Base-by-base conservation (phyloP, 371 early-diverging fungal genomes). In the Cokeromyces recurvatus region DNA sequence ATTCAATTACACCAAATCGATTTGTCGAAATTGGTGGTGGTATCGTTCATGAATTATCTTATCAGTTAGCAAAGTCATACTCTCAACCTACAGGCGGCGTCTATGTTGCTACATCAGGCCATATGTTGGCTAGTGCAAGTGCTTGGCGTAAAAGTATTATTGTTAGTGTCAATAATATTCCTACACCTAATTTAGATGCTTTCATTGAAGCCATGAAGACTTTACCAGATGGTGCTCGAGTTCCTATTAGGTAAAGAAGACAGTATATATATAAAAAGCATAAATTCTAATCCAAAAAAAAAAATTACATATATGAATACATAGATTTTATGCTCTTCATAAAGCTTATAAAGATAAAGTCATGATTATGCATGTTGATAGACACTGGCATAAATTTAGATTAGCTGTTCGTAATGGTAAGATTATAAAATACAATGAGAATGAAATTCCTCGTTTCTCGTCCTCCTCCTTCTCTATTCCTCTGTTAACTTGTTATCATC, bases 11-110 rank as follows among this genome's bases (percentile, higher is more conserved):
- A 14, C 91, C 92, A 0, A 67, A 78, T 53, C 62, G 74, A 8
- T 86, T 78, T 48, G 70, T 96, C 7, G 91, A 94, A 60, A 72
- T 94, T 21, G 95, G 96, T 39, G 97, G 94, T 38, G 86, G 84
- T 7, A 77, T 86, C 14, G 74, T 94, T 20, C 86, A 94, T 61
- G 82, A 92, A 51, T 58, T 94, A 8, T 87, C 89, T 7, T 94
- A 91, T 61, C 94, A 93, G 61, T 71, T 94, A 34, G 94, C 94
- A 0, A 78, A 85, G 36, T 78, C 81, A 3, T 90, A 84, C 58
- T 74, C 78, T 20, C 77, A 87, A 16, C 84, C 89, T 4, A 78
- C 79, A 1, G 78, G 82, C 7, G 92, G 95, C 3, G 89, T 94
- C 15, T 91, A 90, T 62, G 87, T 94, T 2, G 77, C 91, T 12